Percentiles rank a stretch among this genome's conserved stretches.
Conservation (phyloP, 139 green algal genomes). For the Pseudopediastrum boryanum region DNA sequence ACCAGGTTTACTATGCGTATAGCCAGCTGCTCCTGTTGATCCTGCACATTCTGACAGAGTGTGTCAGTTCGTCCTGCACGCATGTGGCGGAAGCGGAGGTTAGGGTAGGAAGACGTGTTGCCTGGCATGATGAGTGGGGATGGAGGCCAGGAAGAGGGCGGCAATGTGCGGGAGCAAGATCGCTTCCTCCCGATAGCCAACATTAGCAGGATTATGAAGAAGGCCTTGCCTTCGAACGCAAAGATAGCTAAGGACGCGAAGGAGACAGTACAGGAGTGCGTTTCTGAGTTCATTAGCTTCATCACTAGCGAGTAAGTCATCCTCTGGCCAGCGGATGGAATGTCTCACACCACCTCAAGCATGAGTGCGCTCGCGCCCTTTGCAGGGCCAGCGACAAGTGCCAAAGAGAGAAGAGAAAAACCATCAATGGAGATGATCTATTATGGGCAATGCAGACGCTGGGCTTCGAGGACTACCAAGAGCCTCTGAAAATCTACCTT, state of each 20-base stretch:
- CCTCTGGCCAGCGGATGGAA: conserved; percentile 3
- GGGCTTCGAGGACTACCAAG: conserved; percentile 97
- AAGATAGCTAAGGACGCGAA: conserved; percentile 99
- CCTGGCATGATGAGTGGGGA: conserved; percentile 29
- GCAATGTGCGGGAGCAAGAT: conserved; percentile 84
- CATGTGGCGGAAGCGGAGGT: too few relatives aligned
- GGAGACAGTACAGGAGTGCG: conserved; percentile 99
- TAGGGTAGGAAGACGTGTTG: too few relatives aligned
- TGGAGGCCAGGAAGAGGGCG: conserved; percentile 41
- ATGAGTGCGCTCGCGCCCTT: neutral
- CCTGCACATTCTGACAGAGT: too few relatives aligned
- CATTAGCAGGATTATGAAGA: conserved; percentile 99
- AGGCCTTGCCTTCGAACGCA: conserved; percentile 83
- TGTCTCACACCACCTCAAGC: neutral
- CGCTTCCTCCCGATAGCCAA: conserved; percentile 98
- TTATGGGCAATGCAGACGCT: conserved; percentile 98
- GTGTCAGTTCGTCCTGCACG: too few relatives aligned
- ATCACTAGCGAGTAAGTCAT: conserved; percentile 97
- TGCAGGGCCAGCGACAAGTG: conserved; percentile 98
- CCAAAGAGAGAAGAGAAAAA: conserved; percentile 98
- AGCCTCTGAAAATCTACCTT: conserved; percentile 96
- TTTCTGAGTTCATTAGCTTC: conserved; percentile 99
- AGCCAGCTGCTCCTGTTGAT: too few relatives aligned
- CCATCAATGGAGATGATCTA: conserved; percentile 98
- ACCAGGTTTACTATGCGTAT: too few relatives aligned